These are phyloP conservation scores for Groenewaldozyma tartarivorans DNA, from an alignment of 805 yeast species.

Conservation along the genomic window DNA sequence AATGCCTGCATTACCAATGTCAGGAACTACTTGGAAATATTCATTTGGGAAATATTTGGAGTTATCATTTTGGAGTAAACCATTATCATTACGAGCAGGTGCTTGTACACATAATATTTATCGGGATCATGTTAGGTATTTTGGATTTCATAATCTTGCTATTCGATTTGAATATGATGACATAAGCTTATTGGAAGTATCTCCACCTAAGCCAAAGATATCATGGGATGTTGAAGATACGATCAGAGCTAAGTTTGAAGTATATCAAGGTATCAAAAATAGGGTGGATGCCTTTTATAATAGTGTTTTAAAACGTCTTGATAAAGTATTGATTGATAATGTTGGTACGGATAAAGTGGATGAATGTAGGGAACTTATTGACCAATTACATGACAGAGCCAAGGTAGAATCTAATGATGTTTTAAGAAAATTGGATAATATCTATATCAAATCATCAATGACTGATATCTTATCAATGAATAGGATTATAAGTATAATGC, in stretches of 20 bases:
- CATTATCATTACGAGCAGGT: constrained; percentile 47
- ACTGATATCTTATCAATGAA: constrained; percentile 66
- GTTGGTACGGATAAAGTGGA: constrained; percentile 62
- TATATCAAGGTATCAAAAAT: constrained; percentile 42
- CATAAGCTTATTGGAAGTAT: constrained; percentile 69
- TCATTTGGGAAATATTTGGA: constrained; percentile 93
- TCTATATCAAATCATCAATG: constrained; percentile 48
- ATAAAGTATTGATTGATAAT: constrained; percentile 69
- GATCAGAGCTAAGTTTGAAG: constrained; percentile 56
- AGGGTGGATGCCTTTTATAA: constrained; percentile 56
- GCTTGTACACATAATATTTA: constrained; percentile 75
- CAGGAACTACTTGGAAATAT: constrained; percentile 78
- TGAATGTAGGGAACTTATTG: constrained; percentile 53
- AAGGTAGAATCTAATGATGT: constrained; percentile 42
- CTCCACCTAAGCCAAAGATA: constrained; percentile 63
- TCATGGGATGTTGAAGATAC: constrained; percentile 66
- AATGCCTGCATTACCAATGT: constrained; percentile 73
- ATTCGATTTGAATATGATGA: constrained; percentile 69
- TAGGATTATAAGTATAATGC: constrained; percentile 56
- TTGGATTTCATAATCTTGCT: constrained; percentile 69
- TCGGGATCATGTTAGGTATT: constrained; percentile 73
- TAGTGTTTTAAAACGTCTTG: constrained; percentile 60
- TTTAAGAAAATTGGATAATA: constrained; percentile 35
- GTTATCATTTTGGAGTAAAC: constrained; percentile 65
- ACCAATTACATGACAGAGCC: constrained; percentile 46